Percentiles rank a stretch among this genome's conserved stretches.
These are phyloP conservation scores for Aspergillus sp. DNA, from an alignment of 2,329 filamentous ascomycete species.

Conservation along the genomic window DNA sequence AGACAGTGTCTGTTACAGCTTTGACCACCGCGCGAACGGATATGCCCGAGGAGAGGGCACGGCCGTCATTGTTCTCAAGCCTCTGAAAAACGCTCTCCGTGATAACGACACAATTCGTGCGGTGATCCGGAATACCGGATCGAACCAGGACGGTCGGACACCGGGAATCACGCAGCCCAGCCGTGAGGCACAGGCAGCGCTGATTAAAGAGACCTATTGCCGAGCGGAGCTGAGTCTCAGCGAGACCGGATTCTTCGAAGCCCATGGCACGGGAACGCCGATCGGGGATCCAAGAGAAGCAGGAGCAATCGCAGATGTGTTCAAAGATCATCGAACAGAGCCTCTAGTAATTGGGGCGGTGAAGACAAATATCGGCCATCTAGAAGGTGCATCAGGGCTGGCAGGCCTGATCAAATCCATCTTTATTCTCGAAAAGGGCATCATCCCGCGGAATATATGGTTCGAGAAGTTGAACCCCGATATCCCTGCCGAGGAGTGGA, in stretches of 20 bases:
- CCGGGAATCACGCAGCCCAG: neutral
- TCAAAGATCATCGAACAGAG: conserved; percentile 1
- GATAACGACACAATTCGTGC: neutral
- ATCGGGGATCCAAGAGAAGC: conserved; percentile 23
- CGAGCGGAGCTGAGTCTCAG: neutral
- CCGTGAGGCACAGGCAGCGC: neutral
- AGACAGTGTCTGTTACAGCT: neutral
- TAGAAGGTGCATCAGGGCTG: conserved; percentile 36
- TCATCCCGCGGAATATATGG: conserved; percentile 44
- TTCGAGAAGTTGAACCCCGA: conserved; percentile 26
- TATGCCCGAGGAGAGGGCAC: neutral
- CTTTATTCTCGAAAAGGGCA: conserved; percentile 44
- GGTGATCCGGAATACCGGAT: neutral
- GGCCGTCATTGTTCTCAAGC: neutral
- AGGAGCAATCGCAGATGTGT: conserved; percentile 10
- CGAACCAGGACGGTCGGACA: neutral
- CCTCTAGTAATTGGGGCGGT: conserved; percentile 12
- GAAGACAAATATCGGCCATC: conserved; percentile 22
- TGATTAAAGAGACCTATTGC: conserved; percentile 8
- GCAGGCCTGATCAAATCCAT: conserved; percentile 42
- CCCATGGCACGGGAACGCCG: conserved; percentile 35
- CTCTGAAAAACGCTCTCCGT: neutral
- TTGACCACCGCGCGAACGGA: neutral
- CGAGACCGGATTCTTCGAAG: neutral
- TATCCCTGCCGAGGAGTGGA: too few species aligned